Evolutionary conservation across 2,329 filamentous ascomycete genomes (phyloP), one percentile per base, ranked within the genome.

Genomic region (Neofusicoccum parvum): DNA sequence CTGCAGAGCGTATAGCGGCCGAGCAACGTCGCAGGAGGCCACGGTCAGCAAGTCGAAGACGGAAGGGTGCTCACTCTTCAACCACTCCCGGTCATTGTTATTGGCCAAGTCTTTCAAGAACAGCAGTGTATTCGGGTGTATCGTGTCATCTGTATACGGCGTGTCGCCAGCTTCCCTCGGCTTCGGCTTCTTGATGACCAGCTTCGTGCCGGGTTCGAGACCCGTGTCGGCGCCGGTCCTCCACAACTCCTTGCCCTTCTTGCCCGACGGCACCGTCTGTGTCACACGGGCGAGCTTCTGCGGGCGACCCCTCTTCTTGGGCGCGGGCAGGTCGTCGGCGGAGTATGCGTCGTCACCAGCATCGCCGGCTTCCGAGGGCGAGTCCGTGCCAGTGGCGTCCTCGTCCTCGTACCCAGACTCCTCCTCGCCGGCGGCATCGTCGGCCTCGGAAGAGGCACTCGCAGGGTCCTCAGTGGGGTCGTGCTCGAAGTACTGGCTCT

Each of bases 141-240:
- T 82, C 9, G 80, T 85, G 45, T 83, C 78, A 68, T 87, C 83
- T 49, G 76, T 74, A 73, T 89, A 90, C 1, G 83, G 83, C 32
- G 81, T 83, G n/a, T 83, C 79, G 15, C 87, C 87, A 27, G 86
- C 81, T 39, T 84, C 82, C 70, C 87, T 80, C n/a, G 87, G 82
- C 74, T 88, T 87, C 3, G 86, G 87, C 68, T 87, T 87, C 72
- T 86, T 83, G 73, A 89, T 87, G 69, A 88, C 82, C 37, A 90
- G 77, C 69, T 86, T 82, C 67, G 84, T 87, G 10, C 87, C 87
- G 43, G 86, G 86, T 4, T 82, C 85, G 34, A 88, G 75, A 5
- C 83, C 83, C 15, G 80, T 80, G 66, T 81, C 85, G 41, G 85
- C 84, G 10, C 85, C 86, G 66, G 82, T 78, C 72, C 82, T 81